phyloP scores from a whole-genome alignment of 2,329 filamentous ascomycete species.

The Samsoniella hepiali region DNA sequence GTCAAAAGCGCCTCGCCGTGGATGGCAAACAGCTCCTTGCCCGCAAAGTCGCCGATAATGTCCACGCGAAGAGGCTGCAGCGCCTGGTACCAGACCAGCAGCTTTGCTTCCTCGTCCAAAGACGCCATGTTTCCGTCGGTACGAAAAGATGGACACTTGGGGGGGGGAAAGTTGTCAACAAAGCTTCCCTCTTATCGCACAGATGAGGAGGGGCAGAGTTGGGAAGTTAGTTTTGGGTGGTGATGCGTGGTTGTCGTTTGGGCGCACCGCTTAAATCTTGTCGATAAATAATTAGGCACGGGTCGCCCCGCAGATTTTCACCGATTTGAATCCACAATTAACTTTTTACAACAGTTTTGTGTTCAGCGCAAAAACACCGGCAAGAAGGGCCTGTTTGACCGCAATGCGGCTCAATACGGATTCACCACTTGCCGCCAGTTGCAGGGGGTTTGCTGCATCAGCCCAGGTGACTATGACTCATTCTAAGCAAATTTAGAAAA shows the following conservation, averaged over 20 bases:
- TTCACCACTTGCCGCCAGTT: not conserved
- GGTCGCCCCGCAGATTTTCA: no score
- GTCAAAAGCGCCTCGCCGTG: constrained; percentile 71
- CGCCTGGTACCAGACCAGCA: constrained; percentile 19
- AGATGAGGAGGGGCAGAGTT: no score
- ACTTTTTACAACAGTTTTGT: no score
- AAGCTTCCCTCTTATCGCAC: no score
- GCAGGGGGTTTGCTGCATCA: not conserved
- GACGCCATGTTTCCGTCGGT: not conserved
- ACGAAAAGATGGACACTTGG: not conserved
- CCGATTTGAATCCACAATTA: no score
- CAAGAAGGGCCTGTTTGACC: no score
- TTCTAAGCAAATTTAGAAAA: not conserved
- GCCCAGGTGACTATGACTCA: not conserved
- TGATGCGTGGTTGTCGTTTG: no score
- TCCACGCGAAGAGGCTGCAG: constrained; percentile 46
- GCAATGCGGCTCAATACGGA: not conserved
- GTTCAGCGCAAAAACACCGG: no score
- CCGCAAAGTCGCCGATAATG: constrained; percentile 72
- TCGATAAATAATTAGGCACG: no score
- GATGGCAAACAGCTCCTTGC: constrained; percentile 68
- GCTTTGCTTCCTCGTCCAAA: not conserved
- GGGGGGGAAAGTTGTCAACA: no score
- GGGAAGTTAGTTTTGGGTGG: no score
- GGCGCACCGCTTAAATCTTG: no score